Conservation (phyloP, 106 monocot genomes). For the Dendrobium huoshanense region DNA sequence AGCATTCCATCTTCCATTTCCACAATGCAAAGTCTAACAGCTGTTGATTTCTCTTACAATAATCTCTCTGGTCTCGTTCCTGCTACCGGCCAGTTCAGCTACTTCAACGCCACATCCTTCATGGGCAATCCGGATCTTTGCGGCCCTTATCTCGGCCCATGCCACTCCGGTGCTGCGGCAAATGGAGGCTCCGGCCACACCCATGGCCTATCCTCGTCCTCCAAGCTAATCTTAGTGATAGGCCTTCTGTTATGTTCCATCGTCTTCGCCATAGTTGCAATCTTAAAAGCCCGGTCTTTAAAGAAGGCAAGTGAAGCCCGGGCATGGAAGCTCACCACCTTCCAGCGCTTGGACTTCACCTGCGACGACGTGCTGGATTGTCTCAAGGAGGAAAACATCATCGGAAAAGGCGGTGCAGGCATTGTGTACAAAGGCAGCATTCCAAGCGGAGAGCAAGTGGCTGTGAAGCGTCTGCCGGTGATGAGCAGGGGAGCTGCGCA, state of each 20-base stretch:
- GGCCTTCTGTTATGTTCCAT: conserved; percentile 58
- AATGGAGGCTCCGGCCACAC: conserved; percentile 8
- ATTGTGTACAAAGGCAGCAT: conserved; percentile 58
- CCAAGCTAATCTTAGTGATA: conserved; percentile 61
- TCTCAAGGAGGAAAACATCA: conserved; percentile 61
- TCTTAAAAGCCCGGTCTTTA: conserved; percentile 63
- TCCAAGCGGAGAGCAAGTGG: conserved; percentile 58
- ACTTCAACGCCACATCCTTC: conserved; percentile 93
- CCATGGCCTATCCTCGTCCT: conserved; percentile 39
- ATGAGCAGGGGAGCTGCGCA: conserved; percentile 49
- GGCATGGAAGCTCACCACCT: conserved; percentile 61
- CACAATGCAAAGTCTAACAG: conserved; percentile 86
- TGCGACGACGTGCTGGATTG: conserved; percentile 51
- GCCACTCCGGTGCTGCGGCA: conserved; percentile 13
- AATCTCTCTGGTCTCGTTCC: conserved; percentile 83
- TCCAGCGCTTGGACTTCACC: conserved; percentile 59
- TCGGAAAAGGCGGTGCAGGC: conserved; percentile 68
- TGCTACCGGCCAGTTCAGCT: conserved; percentile 86
- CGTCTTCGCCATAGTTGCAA: conserved; percentile 45
- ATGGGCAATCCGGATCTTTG: conserved; percentile 73
- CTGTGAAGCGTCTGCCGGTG: conserved; percentile 54
- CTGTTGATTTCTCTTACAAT: conserved; percentile 88
- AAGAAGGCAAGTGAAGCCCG: conserved; percentile 52
- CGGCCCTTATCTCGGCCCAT: conserved; percentile 61
- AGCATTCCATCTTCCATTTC: conserved; percentile 55